Evolutionary conservation across 1,139 yeast species (phyloP), one percentile per base, ranked within the genome.

Genomic region (Magnusiomyces ingens): DNA sequence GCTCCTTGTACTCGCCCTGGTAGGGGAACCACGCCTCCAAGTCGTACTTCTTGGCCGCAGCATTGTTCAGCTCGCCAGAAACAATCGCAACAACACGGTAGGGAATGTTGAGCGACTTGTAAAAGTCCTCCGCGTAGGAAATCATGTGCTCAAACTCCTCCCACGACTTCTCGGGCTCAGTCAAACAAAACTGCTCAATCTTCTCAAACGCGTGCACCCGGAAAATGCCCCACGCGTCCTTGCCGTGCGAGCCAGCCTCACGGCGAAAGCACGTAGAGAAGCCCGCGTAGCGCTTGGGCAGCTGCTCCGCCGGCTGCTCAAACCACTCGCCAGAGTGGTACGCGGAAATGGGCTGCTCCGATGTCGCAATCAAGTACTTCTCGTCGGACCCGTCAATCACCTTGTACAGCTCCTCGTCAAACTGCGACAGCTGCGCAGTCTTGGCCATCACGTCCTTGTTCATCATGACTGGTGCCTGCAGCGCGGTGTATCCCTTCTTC

Each of bases 1-100:
- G 82, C 77, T 93, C 99, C 77, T 94, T 94, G 77, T 88, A 94
- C 75, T 94, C 99, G 72, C 90, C 81, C 79, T 93, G 99, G 87
- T 79, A 93, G 68, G 99, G 99, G 95, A 93, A 94, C 99, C 99
- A 93, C 49, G 99, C 99, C 78, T 93, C 99, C 69, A 93, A 80
- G 75, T 93, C 99, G 77, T 85, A 93, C 75, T 93, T 93, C 79
- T 93, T 93, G 62, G 99, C 97, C 58, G 99, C 99, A 54, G 99
- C 98, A 65, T 94, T 93, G 80, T 94, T 94, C 70, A 94, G 82
- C 75, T 93, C 99, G 63, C 99, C 99, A 58, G 96, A 88, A 58
- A 94, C 99, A 72, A 94, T 93, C 63, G 96, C 96, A 59, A 94
- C 99, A 57, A 93, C 94, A 72, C 98, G 82, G 80, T 93, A 93